Evolutionary conservation across 352 stramenopile genomes (phyloP).

Genomic region (Globisporangium irregulare): DNA sequence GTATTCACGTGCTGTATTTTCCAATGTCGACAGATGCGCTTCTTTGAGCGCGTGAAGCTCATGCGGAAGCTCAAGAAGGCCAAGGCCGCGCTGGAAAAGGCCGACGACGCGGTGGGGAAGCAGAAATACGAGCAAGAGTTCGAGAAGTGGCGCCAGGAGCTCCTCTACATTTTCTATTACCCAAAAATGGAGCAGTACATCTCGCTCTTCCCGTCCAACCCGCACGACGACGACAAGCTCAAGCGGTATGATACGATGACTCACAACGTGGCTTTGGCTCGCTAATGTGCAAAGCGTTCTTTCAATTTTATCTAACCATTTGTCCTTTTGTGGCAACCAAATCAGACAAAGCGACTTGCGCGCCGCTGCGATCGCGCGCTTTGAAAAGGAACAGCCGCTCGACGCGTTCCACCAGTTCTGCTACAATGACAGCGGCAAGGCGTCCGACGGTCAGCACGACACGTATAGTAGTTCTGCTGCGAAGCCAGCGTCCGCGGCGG

Average conservation of each 20-base stretch:
- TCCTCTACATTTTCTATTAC: conserved; percentile 87
- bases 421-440: conserved; percentile 49
- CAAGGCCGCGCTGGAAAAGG: conserved; percentile 43
- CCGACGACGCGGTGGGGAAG: conserved; percentile 39
- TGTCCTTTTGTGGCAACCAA: not conserved
- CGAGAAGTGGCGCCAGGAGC: conserved; percentile 48
- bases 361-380: conserved; percentile 40
- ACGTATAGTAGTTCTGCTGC: not conserved
- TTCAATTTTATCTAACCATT: not conserved
- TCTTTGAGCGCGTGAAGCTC: conserved; percentile 83
- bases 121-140: conserved; percentile 35
- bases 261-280: not conserved
- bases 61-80: conserved; percentile 77
- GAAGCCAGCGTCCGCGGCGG: conserved; percentile 25
- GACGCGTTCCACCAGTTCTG: conserved; percentile 78
- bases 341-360: conserved; percentile 44
- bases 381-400: conserved; percentile 49
- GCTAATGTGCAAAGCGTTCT: not conserved
- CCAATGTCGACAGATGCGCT: conserved; percentile 44
- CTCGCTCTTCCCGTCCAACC: conserved; percentile 55
- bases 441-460: conserved; percentile 2
- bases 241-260: conserved; percentile 21
- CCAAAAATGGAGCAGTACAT: conserved; percentile 70
- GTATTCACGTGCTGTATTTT: not conserved
- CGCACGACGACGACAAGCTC: conserved; percentile 49